Percentiles rank a stretch among this genome's conserved stretches.
Conservation (phyloP, 768 basidiomycete genomes). For the Roridomyces roridus region DNA sequence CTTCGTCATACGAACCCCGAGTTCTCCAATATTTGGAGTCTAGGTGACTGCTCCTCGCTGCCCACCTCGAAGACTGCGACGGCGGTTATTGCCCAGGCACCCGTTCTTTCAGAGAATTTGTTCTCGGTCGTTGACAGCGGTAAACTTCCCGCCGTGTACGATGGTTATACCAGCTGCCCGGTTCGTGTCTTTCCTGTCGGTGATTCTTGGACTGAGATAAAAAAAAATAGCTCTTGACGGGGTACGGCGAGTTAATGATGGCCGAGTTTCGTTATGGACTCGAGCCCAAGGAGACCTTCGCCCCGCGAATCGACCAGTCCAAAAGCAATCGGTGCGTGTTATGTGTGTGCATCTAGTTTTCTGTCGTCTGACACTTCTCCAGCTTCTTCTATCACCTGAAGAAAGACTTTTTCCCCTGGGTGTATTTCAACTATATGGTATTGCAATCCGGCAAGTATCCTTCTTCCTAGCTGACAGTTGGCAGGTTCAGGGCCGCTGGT, state of each 20-base stretch:
- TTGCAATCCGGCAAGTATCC: neutral
- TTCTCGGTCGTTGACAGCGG: slow-evolving; percentile 79
- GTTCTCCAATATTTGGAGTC: slow-evolving; percentile 81
- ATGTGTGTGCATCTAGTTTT: neutral
- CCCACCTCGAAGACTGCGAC: slow-evolving; percentile 98
- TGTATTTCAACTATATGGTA: slow-evolving; percentile 81
- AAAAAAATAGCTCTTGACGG: slow-evolving; percentile 67
- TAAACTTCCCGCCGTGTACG: slow-evolving; percentile 73
- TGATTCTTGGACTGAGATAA: slow-evolving; percentile 4
- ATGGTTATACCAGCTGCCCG: slow-evolving; percentile 90
- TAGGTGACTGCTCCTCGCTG: slow-evolving; percentile 92
- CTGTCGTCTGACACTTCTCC: slow-evolving; percentile 14
- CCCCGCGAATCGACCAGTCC: slow-evolving; percentile 72
- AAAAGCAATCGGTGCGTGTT: slow-evolving; percentile 68
- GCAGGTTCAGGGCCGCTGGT: slow-evolving; percentile 53
- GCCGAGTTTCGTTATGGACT: slow-evolving; percentile 95
- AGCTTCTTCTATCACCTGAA: slow-evolving; percentile 89
- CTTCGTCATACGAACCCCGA: slow-evolving; percentile 85
- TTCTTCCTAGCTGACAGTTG: neutral
- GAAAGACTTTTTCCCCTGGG: slow-evolving; percentile 79
- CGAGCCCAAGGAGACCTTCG: slow-evolving; percentile 87
- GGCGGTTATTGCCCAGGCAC: slow-evolving; percentile 90
- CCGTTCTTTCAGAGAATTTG: slow-evolving; percentile 89
- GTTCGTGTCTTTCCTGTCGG: slow-evolving; percentile 42
- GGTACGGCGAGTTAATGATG: slow-evolving; percentile 83